Base-by-base conservation (phyloP, 495 filamentous ascomycete genomes). In the Penicillium longicatenatum region DNA sequence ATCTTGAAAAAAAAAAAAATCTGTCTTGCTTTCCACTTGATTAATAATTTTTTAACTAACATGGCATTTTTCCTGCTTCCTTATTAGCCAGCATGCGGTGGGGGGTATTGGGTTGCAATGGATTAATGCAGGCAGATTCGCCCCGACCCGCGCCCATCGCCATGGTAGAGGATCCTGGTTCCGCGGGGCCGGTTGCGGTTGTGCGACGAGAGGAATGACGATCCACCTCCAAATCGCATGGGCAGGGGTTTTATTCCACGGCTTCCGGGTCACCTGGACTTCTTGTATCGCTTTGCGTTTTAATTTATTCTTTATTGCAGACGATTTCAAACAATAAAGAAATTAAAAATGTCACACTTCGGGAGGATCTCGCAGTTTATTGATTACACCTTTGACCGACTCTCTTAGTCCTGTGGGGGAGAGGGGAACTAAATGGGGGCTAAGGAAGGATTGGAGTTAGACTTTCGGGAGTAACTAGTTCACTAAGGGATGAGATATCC, bases 111-210 rank as follows among this genome's bases (percentile, higher is more conserved):
- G 59, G 50, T 61, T 51, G 53, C 50, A 47, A 58, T 30, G 29
- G 22, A 57, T 57, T 52, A 30, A 37, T 24, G 43, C 43, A 46
- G 20, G 49, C 42, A 41, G 41, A 60, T 60, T 66, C 66, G 63
- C 55, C 64, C 66, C 66, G 66, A 66, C 55, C 66, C 66, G 66
- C 54, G 61, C 66, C 66, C 63, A 69, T 69, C 63, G 55, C 65
- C 65, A 61, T 68, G 65, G 65, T 50, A 58, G 50, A 57, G 45
- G 50, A 66, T 63, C 60, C 63, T 68, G 60, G 66, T 69, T 64
- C 64, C 66, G 63, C 66, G 66, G 66, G 66, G 63, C 66, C 63
- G 66, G 66, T 66, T 69, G 66, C 66, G 66, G 66, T 69, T 69
- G 63, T 67, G 61, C 66, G 59, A 64, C 60, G 52, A 64, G 60